Evolutionary conservation across 2,329 filamentous ascomycete genomes (phyloP).

Genomic region (Akanthomyces muscarius): DNA sequence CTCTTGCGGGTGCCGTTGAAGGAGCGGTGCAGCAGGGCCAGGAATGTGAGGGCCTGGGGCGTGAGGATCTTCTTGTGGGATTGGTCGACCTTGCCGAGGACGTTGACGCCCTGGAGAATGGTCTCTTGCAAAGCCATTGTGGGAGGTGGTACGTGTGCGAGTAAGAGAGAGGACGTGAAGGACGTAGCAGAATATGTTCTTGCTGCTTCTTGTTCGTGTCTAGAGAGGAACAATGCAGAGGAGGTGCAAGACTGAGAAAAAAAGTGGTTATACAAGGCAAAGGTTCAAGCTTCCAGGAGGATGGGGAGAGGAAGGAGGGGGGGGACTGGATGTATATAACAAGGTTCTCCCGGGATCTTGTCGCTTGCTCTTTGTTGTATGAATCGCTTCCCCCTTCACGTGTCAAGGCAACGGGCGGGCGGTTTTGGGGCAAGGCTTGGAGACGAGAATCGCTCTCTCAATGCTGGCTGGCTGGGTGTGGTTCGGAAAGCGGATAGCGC

Average conservation of each 20-base stretch:
- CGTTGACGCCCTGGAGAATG: slow-evolving; percentile 82
- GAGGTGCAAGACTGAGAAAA: neutral
- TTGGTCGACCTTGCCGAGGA: slow-evolving; percentile 75
- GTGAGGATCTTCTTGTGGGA: slow-evolving; percentile 86
- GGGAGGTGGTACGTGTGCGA: slow-evolving; percentile 17
- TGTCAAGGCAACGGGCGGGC: slow-evolving; percentile 24
- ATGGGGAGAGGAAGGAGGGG: neutral
- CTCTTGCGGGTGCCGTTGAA: slow-evolving; percentile 88
- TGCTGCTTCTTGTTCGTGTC: neutral
- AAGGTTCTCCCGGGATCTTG: slow-evolving; percentile 15
- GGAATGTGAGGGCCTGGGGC: slow-evolving; percentile 84
- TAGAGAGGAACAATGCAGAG: neutral
- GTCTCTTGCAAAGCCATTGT: slow-evolving; percentile 59
- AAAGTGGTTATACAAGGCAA: neutral
- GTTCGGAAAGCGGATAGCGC: slow-evolving; percentile 17
- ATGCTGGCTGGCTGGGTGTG: neutral
- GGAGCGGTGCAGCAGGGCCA: slow-evolving; percentile 88
- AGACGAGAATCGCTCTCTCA: neutral
- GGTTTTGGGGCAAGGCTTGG: slow-evolving; percentile 1
- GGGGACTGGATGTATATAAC: slow-evolving; percentile 11
- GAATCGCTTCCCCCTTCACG: slow-evolving; percentile 28
- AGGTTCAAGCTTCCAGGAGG: neutral
- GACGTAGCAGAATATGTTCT: too few relatives aligned
- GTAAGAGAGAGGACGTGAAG: neutral
- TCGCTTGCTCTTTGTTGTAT: slow-evolving; percentile 15